Evolutionary conservation across 2,329 filamentous ascomycete species (phyloP), one percentile per base, ranked within the genome.

Genomic region (Tolypocladium guangdongense): DNA sequence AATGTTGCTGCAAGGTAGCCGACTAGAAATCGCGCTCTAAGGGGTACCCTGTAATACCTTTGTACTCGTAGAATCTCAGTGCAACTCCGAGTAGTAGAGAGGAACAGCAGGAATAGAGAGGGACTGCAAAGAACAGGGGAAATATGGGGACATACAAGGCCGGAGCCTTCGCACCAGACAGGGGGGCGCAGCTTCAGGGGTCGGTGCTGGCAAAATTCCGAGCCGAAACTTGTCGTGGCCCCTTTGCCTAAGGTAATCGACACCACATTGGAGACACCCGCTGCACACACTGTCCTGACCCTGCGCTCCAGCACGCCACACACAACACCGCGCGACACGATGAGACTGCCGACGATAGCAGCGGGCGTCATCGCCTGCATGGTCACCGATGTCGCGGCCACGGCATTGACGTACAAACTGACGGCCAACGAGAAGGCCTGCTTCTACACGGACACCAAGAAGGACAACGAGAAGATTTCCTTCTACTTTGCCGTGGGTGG

Each of bases 401-500:
- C 93, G 5, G 91, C 93, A 41, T 79, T 99, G 66, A 99, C 93
- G 49, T 99, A 96, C 78, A 89, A 91, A 73, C 79, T 99, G 48
- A 74, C 79, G 51, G 88, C 93, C 50, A 88, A 95, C 75, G 93
- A 97, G 78, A 90, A 88, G 73, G 90, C 93, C 56, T 99, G 93
- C 77, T 99, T 99, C 82, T 96, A 88, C 70, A 82, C 88, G 54
- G 76, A 83, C 61, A 86, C 92, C 53, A 83, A 90, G 59, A 82
- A 87, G 68, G 80, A 82, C 68, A 86, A 86, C 62, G 83, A 88
- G 64, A 99, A 99, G 81, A 78, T 99, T 61, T 91, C 93, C 50
- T 99, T 99, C 68, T 99, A 99, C 77, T 99, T 99, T 74, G 95
- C 93, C 56, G 93, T 99, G 76, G 60, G 86, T 74, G 18, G 33